phyloP scores from a whole-genome alignment of 176 grass and related monocot genomes.

The Pontederia paniculata region DNA sequence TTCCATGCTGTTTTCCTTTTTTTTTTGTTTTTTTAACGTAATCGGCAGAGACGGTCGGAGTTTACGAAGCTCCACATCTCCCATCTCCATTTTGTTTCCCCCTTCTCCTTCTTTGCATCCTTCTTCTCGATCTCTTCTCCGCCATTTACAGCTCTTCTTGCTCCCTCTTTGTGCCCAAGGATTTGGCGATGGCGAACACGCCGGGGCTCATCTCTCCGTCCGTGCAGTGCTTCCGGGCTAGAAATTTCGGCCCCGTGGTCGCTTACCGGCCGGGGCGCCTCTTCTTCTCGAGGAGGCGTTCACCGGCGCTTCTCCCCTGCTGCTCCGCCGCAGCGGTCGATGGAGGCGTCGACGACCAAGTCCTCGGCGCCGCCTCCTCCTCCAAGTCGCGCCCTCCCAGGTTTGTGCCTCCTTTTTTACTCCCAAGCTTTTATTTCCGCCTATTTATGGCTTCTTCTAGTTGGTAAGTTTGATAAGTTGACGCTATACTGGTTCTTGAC shows the following conservation, averaged over 20 bases:
- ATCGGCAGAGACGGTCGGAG: no score
- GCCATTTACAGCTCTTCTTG: no score
- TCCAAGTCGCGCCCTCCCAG: slow-evolving; percentile 25
- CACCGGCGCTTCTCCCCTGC: neutral
- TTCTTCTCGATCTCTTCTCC: no score
- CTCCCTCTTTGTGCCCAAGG: neutral
- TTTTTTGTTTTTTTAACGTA: no score
- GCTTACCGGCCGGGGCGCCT: neutral
- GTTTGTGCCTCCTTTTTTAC: slow-evolving; percentile 9
- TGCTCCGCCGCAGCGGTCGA: slow-evolving; percentile 14
- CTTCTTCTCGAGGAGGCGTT: neutral
- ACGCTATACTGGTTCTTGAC: no score
- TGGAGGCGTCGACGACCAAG: slow-evolving; percentile 16
- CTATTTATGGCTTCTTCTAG: neutral
- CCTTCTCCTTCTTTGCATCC: no score
- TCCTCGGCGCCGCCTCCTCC: slow-evolving; percentile 4
- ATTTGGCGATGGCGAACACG: slow-evolving; percentile 3
- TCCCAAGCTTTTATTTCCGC: neutral
- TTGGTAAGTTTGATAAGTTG: slow-evolving; percentile 1
- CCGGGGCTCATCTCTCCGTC: neutral
- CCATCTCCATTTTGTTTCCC: no score
- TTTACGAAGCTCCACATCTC: no score
- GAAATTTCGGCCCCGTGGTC: neutral
- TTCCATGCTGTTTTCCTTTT: no score
- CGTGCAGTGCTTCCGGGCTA: neutral